Evolutionary conservation across 1,139 yeast genomes (phyloP), one percentile per base, ranked within the genome.

Genomic region (Casaregolazyma lundiana): DNA sequence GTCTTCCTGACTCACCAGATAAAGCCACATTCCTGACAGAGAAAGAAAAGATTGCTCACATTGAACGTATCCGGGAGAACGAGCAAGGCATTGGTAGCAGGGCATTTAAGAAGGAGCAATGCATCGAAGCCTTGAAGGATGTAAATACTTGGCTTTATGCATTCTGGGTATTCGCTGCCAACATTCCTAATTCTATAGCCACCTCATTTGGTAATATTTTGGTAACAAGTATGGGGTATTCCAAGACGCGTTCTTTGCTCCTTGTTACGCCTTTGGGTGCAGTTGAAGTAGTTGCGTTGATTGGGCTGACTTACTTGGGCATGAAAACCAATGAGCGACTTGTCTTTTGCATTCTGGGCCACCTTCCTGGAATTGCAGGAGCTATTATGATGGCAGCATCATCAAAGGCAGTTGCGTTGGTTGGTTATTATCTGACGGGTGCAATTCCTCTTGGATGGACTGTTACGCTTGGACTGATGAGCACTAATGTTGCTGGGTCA

Each of bases 401-500:
- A 13, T 35, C 50, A 24, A 49, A 50, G 35, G 52, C 45, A 7
- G 61, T 57, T 6, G 52, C 56, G 30, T 50, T 59, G 35, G 54
- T 52, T 20, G 56, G 60, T 20, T 58, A 57, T 45, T 59, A 58
- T 44, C 47, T 59, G 19, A 52, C 56, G 30, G 59, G 59, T 15
- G 51, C 52, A 15, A 49, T 51, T 60, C 45, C 67, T 15, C 67
- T 76, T 36, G 72, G 75, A 1, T 69, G 73, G 52, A 74, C 77
- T 29, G 5, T 78, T 52, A 58, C 72, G 35, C 67, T 78, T 52
- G 66, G 79, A 3, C 61, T 71, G 46, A 65, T 75, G 43, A 66
- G 77, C 36, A 71, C 77, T 11, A 78, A 78, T 55, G 70, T 73
- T 35, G 78, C 80, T 9, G 84, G 83, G 21, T 76, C 76, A 50